These are phyloP conservation scores for Schizochytrium sp. DNA, from an alignment of 108 stramenopile species.

Conservation along the genomic window DNA sequence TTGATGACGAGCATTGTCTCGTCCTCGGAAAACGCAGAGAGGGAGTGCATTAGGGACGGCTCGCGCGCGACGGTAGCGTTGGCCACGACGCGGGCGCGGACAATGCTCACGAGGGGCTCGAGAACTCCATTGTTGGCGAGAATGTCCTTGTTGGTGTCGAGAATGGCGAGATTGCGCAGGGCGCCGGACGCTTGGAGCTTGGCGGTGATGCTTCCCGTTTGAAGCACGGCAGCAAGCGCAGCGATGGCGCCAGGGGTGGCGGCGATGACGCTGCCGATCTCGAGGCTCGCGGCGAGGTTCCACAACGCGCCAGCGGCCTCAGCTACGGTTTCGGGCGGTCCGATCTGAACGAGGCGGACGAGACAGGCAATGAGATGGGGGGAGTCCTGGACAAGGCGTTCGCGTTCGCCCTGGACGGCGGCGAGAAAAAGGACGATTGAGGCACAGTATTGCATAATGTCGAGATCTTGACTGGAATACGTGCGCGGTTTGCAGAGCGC, in stretches of 20 bases:
- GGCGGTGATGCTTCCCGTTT: background rate
- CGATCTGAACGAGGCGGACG: background rate
- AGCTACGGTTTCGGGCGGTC: background rate
- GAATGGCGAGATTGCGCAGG: background rate
- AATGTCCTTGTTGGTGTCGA: background rate
- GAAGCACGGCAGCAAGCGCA: background rate
- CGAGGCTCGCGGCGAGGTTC: conserved; percentile 7
- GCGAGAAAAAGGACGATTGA: background rate
- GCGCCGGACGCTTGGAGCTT: background rate
- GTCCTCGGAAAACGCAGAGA: background rate
- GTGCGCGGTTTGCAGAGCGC: background rate
- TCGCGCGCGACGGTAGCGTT: background rate
- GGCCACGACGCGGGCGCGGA: background rate
- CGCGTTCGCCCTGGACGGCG: background rate
- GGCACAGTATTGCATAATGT: background rate
- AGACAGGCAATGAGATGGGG: background rate
- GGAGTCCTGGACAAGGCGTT: background rate
- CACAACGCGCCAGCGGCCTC: conserved; percentile 9
- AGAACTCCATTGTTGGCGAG: background rate
- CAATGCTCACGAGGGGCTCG: background rate
- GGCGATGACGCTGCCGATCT: background rate
- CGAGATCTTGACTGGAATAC: background rate
- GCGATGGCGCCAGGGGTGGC: background rate
- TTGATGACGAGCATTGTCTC: background rate
- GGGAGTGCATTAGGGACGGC: background rate